Evolutionary conservation across 2,329 filamentous ascomycete species (phyloP).

Genomic region (Stagonosporopsis vannaccii): DNA sequence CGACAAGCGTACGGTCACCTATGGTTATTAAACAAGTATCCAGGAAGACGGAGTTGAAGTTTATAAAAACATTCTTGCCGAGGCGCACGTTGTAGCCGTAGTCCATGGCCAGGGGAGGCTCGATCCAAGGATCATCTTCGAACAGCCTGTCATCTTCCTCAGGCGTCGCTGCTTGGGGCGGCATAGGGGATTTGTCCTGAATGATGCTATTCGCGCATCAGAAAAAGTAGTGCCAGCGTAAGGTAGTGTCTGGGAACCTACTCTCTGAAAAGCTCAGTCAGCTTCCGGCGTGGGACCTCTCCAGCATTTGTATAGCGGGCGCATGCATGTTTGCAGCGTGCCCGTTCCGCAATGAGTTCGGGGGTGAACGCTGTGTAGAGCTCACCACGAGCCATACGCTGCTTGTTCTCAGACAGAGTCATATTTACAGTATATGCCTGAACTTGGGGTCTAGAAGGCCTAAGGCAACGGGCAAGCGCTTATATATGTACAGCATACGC

Average conservation of each 20-base stretch:
- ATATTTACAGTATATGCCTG: slow-evolving; percentile 19
- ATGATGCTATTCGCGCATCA: slow-evolving; percentile 61
- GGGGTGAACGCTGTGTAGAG: slow-evolving; percentile 78
- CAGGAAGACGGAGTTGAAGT: slow-evolving; percentile 75
- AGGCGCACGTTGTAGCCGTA: slow-evolving; percentile 79
- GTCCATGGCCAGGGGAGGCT: slow-evolving; percentile 74
- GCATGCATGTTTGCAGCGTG: slow-evolving; percentile 68
- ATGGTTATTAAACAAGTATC: slow-evolving; percentile 79
- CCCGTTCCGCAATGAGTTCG: slow-evolving; percentile 69
- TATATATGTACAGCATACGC: neutral
- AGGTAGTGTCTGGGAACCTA: slow-evolving; percentile 54
- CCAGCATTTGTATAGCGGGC: slow-evolving; percentile 69
- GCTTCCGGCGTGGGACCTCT: slow-evolving; percentile 65
- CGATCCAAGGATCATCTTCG: slow-evolving; percentile 71
- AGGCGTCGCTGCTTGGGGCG: slow-evolving; percentile 62
- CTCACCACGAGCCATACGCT: slow-evolving; percentile 69
- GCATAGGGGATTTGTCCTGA: slow-evolving; percentile 68
- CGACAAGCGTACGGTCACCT: slow-evolving; percentile 78
- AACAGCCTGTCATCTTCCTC: slow-evolving; percentile 72
- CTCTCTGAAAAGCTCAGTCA: slow-evolving; percentile 75
- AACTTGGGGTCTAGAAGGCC: neutral
- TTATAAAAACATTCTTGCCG: slow-evolving; percentile 77
- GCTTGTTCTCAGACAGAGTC: slow-evolving; percentile 47
- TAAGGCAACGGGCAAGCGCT: neutral
- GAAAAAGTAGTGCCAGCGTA: slow-evolving; percentile 5